Base-by-base conservation (phyloP, 164 flowering plant species). In the Macadamia tetraphylla region DNA sequence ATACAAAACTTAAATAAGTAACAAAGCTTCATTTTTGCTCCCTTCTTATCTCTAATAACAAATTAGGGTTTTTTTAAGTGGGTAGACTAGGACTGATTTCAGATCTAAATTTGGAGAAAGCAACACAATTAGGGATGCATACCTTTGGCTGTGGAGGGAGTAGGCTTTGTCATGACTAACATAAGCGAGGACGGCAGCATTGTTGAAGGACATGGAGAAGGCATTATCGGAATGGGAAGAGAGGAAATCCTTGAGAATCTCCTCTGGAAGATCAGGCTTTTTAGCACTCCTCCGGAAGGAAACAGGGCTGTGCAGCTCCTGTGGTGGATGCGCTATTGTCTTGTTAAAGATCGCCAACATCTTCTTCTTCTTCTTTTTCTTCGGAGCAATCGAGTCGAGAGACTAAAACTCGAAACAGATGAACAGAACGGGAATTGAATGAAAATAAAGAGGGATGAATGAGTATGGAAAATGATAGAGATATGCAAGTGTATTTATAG, bases 321-420 rank as follows among this genome's bases (percentile, higher is more conserved):
- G 82, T 0, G 98, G 98, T 15, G 97, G 94, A 62, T 94, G 71
- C 40, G 90, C 95, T 73, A 86, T 77, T 35, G 85, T 81, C 63
- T 92, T 84, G 48, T 88, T 87, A 73, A 94, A 94, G 43, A 94
- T 89, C 0, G 91, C 96, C 87, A 94, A 86, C 97, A 94, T 94
- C 14, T 55, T 53, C 57, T 12, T 67, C 29, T 15, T 46, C 35
- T 48, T 46, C 23, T 62, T 57, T 59, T 23, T 42, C 44, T n/a
- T 46, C 9, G 9, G 1, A 46, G 51, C 51, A 35, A 35, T 35
- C 40, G 40, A 35, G 23, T 35, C 40, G 40, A 35, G 5, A 35
- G 5, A 2, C 40, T 2, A 35, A 35, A 35, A 35, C 0, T 5
- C 40, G 3, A 35, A 35, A 35, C 3, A 35, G 5, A 2, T 5